A percentile compares a stretch with the other conserved stretches of the same genome.
These are phyloP conservation scores for Plasmopara muralis DNA, from an alignment of 352 stramenopile genomes.

Conservation along the genomic window DNA sequence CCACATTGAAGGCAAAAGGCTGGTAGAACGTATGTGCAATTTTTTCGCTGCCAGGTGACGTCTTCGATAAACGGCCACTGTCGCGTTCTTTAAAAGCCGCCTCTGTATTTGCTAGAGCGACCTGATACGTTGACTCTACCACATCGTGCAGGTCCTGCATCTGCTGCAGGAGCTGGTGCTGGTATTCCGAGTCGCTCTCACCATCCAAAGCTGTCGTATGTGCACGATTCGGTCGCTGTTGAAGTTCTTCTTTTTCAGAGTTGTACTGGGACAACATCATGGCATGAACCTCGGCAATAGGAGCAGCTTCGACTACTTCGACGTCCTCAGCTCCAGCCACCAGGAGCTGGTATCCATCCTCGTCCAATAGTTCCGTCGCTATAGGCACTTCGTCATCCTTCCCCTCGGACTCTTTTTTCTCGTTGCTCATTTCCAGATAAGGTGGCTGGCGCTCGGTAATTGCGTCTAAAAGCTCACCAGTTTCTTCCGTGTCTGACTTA, in stretches of 20 bases:
- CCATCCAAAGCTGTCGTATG: slow-evolving; percentile 23
- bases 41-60: slow-evolving; percentile 7
- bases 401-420: not conserved
- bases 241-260: slow-evolving; percentile 1
- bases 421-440: slow-evolving; percentile 1
- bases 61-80: slow-evolving; percentile 26
- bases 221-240: slow-evolving; percentile 17
- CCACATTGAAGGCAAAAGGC: slow-evolving; percentile 34
- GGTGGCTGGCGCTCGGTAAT: slow-evolving; percentile 2
- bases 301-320: slow-evolving; percentile 22
- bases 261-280: slow-evolving; percentile 19
- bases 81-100: slow-evolving; percentile 34
- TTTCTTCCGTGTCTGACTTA: not conserved
- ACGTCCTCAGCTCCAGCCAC: slow-evolving; percentile 13
- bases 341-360: slow-evolving; percentile 1
- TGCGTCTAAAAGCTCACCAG: not conserved
- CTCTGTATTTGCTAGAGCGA: slow-evolving; percentile 49
- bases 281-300: slow-evolving; percentile 20
- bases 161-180: slow-evolving; percentile 64
- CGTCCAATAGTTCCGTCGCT: slow-evolving; percentile 3
- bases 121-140: slow-evolving; percentile 61
- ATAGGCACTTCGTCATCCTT: not conserved
- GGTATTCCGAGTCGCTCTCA: slow-evolving; percentile 24
- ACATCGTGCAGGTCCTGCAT: slow-evolving; percentile 65
- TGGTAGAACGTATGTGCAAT: slow-evolving; percentile 30